Conservation (phyloP, 2,329 filamentous ascomycete species). For the Kalaharituber pfeilii region DNA sequence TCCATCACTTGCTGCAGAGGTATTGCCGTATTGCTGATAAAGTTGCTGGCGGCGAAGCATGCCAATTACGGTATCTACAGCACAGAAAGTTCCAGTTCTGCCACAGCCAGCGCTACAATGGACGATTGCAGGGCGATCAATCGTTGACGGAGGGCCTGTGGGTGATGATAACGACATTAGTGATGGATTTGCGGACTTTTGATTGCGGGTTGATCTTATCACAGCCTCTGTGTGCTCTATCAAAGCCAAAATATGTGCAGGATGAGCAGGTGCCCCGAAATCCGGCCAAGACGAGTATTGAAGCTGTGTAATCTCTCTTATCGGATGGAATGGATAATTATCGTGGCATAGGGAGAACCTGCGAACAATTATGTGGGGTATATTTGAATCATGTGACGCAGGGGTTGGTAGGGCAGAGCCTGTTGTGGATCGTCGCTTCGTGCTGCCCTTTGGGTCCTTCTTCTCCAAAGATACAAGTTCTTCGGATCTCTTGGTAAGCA, state of each 20-base stretch:
- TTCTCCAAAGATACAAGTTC: constrained; percentile 61
- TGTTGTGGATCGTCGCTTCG: constrained; percentile 21
- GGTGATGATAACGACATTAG: constrained; percentile 18
- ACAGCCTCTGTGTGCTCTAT: constrained; percentile 69
- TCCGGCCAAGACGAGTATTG: constrained; percentile 97
- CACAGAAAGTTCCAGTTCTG: constrained; percentile 89
- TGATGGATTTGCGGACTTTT: constrained; percentile 22
- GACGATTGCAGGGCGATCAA: constrained; percentile 59
- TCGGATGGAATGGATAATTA: constrained; percentile 60
- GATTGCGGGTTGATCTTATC: constrained; percentile 30
- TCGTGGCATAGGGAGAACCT: constrained; percentile 72
- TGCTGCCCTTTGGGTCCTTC: constrained; percentile 25
- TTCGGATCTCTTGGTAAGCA: constrained; percentile 61
- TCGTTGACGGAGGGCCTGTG: constrained; percentile 25
- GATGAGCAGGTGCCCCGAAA: constrained; percentile 81
- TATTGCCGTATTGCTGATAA: constrained; percentile 8
- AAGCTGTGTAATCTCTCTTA: constrained; percentile 84
- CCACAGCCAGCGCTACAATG: constrained; percentile 95
- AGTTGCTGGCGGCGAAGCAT: constrained; percentile 73
- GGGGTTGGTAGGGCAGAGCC: constrained; percentile 11
- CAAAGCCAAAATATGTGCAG: constrained; percentile 66
- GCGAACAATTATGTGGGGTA: constrained; percentile 63
- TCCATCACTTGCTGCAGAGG: not conserved
- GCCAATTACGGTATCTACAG: constrained; percentile 86
- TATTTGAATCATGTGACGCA: constrained; percentile 32